Percentiles rank a stretch among this genome's conserved stretches.
Evolutionary conservation across 768 basidiomycete species (phyloP).

Genomic region (Panus rudis): DNA sequence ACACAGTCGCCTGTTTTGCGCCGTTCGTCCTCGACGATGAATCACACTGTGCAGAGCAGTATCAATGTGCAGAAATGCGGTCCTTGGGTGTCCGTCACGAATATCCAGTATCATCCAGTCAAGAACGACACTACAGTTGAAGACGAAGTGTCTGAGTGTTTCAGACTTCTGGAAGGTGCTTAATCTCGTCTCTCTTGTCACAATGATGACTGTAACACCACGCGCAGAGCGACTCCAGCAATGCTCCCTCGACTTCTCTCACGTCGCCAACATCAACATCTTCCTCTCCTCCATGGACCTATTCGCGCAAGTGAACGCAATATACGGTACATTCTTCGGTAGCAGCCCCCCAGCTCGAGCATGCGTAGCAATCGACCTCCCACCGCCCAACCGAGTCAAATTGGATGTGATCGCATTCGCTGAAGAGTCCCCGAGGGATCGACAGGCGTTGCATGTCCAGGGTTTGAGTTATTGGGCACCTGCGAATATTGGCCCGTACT

Average conservation of each 20-base stretch:
- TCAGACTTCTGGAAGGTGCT: constrained; percentile 56
- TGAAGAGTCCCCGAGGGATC: constrained; percentile 30
- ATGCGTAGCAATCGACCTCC: constrained; percentile 81
- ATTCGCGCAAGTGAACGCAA: constrained; percentile 70
- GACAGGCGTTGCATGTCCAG: constrained; percentile 89
- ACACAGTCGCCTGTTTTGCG: neutral
- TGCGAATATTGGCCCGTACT: constrained; percentile 98
- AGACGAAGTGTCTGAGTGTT: constrained; percentile 67
- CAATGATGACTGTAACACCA: constrained; percentile 5
- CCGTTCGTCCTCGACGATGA: too few relatives aligned
- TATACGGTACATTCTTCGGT: constrained; percentile 81
- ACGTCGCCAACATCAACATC: constrained; percentile 74
- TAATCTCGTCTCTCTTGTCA: neutral
- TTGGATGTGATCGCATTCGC: constrained; percentile 80
- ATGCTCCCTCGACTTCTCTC: constrained; percentile 43
- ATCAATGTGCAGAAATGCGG: constrained; percentile 35
- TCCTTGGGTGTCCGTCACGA: constrained; percentile 66
- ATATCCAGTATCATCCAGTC: constrained; percentile 35
- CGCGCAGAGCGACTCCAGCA: constrained; percentile 45
- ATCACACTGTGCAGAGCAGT: too few relatives aligned
- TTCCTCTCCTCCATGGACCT: constrained; percentile 76
- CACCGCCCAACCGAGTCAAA: constrained; percentile 44
- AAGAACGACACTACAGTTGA: constrained; percentile 39
- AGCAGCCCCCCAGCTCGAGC: constrained; percentile 89
- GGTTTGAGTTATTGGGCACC: constrained; percentile 98